A percentile compares a stretch with the other conserved stretches of the same genome.
phyloP scores from a whole-genome alignment of 768 basidiomycete genomes.

The Suillus sp. region DNA sequence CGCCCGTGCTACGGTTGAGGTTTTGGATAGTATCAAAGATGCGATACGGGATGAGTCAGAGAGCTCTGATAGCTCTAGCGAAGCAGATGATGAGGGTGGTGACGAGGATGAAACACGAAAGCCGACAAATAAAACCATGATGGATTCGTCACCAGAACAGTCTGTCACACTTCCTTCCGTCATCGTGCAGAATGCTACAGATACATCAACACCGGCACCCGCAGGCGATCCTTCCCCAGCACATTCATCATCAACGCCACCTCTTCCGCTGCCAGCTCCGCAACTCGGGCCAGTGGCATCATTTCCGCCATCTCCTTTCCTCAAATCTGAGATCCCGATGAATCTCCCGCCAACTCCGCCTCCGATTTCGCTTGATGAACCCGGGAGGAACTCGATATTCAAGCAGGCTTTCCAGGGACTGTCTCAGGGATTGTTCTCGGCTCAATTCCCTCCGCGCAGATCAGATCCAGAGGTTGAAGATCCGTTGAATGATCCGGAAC shows the following conservation, averaged over 20 bases:
- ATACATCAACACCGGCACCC: constrained; percentile 9
- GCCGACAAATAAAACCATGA: constrained; percentile 25
- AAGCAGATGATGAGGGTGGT: constrained; percentile 70
- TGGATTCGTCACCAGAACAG: constrained; percentile 35
- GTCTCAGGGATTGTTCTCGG: constrained; percentile 75
- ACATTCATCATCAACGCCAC: constrained; percentile 26
- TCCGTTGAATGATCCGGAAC: constrained; percentile 78
- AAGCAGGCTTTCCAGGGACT: constrained; percentile 55
- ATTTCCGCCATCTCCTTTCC: constrained; percentile 59
- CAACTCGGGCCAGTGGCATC: constrained; percentile 18
- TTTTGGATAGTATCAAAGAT: constrained; percentile 88
- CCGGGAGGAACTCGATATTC: constrained; percentile 67
- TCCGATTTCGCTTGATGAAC: constrained; percentile 54
- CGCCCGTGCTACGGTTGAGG: constrained; percentile 84
- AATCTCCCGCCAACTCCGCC: constrained; percentile 48
- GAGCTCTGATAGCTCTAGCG: constrained; percentile 63
- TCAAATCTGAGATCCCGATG: constrained; percentile 39
- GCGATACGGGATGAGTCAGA: constrained; percentile 88
- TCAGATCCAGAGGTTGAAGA: constrained; percentile 65
- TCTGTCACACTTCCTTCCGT: constrained; percentile 31
- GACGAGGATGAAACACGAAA: constrained; percentile 52
- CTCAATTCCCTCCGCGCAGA: constrained; percentile 53
- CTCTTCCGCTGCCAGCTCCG: constrained; percentile 29
- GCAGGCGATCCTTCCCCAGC: constrained; percentile 30
- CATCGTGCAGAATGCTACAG: constrained; percentile 16